phyloP scores from a whole-genome alignment of 805 yeast species.

The Komagataella phaffii region DNA sequence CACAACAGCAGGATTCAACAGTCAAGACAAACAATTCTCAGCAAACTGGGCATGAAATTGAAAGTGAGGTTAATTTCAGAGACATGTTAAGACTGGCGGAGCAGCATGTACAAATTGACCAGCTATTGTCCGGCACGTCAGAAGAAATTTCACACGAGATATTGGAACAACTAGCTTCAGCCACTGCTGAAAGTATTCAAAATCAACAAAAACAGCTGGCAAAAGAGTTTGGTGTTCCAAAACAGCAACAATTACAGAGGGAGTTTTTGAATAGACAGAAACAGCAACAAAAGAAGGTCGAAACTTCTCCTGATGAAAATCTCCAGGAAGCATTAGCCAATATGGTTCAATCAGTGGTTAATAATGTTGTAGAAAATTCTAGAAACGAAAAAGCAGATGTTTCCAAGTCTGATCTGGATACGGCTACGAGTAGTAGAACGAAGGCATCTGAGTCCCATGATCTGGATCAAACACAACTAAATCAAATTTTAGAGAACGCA shows the following conservation, averaged over 20 bases:
- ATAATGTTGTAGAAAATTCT: constrained; percentile 7
- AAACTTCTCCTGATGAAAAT: constrained; percentile 13
- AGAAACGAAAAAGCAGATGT: constrained; percentile 6
- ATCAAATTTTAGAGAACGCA: constrained; percentile 65
- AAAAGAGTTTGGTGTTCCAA: background rate
- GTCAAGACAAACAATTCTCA: background rate
- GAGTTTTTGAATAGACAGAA: background rate
- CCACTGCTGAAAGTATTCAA: constrained; percentile 1
- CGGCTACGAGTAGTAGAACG: background rate
- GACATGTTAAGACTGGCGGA: background rate
- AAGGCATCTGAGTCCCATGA: constrained; percentile 16
- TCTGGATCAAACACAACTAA: constrained; percentile 44
- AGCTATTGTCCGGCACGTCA: background rate
- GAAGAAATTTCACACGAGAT: constrained; percentile 3
- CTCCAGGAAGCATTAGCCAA: constrained; percentile 41
- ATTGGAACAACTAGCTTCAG: constrained; percentile 3
- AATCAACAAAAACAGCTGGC: background rate
- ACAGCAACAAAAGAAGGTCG: constrained; percentile 2
- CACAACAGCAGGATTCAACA: background rate
- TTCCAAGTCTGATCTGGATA: background rate
- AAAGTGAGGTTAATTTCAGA: background rate
- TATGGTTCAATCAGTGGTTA: constrained; percentile 42
- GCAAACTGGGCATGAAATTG: background rate
- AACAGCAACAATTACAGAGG: background rate
- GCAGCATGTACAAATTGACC: background rate